These are phyloP conservation scores for Haplosporangium gracile DNA, from an alignment of 192 early-diverging fungal genomes.

Conservation along the genomic window DNA sequence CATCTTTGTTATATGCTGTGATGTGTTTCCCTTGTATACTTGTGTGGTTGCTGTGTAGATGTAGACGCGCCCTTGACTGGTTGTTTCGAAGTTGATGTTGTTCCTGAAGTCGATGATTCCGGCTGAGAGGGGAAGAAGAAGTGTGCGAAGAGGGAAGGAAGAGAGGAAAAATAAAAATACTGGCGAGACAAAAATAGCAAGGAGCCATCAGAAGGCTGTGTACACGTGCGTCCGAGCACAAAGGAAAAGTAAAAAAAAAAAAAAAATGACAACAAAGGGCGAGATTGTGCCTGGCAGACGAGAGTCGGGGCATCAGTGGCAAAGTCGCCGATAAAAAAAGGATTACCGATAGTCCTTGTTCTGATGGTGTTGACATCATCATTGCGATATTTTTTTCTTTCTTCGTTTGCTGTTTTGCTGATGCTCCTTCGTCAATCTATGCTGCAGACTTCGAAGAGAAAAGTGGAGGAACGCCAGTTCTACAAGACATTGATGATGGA, in stretches of 20 bases:
- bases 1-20: slow-evolving; percentile 8
- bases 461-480: background rate
- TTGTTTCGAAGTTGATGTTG: background rate
- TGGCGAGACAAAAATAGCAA: slow-evolving; percentile 4
- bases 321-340: background rate
- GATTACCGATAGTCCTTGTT: too few species aligned
- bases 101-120: background rate
- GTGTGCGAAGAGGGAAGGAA: background rate
- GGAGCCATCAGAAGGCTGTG: background rate
- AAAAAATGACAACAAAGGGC: background rate
- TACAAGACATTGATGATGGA: background rate
- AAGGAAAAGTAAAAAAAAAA: background rate
- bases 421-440: background rate
- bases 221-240: background rate
- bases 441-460: background rate
- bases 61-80: background rate
- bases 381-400: background rate
- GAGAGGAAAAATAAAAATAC: background rate
- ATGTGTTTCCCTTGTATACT: background rate
- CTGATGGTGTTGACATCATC: background rate
- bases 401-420: background rate
- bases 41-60: background rate
- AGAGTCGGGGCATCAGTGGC: background rate
- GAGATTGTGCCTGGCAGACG: background rate
- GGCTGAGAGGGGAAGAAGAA: background rate